Base-by-base conservation (phyloP, 805 yeast species). In the Yamadazyma phyllophila region DNA sequence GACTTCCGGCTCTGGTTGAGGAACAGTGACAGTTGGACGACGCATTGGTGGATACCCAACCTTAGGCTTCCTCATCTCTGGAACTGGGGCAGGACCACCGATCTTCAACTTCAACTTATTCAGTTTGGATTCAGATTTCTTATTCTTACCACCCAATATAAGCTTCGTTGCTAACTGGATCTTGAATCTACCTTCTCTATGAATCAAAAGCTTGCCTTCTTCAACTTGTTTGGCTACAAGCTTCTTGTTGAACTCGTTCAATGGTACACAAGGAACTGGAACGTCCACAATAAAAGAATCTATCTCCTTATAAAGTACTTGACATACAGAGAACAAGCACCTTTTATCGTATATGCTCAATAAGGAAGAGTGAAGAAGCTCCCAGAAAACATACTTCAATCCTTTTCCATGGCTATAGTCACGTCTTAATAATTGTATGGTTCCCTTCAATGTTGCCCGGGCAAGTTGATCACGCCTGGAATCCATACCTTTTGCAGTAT, bases 381-480 rank as follows among this genome's bases (percentile, higher is more conserved):
- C 71, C 97, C 97, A 90, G 1, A 94, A 55, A 7, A 77, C 75
- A 2, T 59, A 55, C 44, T 76, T 74, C 15, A 94, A 66, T 0
- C 89, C 88, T 26, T 63, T 58, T 1, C 85, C 81, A 41, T 77
- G 71, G 2, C 77, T 60, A 47, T 80, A 76, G 43, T 81, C 85
- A 41, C 85, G 70, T 42, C 92, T 67, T 10, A 88, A 63, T 4
- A 84, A 56, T 24, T 81, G 84, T 33, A 85, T 76, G 0, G 88
- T 80, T 13, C 94, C 94, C 16, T 70, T 73, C 12, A 86, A 59
- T 0, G 85, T 73, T 1, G 78, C 76, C 51, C 91, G 76, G 0
- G 92, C 85, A 37, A 81, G 67, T 1, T 77, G 78, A 52, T 84
- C 90, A 47, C 83, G 75, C 53, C 90, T 77, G 0, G 75, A 62